These are phyloP conservation scores for Aspergillus melleus DNA, from an alignment of 2,329 filamentous ascomycete species.

Conservation along the genomic window DNA sequence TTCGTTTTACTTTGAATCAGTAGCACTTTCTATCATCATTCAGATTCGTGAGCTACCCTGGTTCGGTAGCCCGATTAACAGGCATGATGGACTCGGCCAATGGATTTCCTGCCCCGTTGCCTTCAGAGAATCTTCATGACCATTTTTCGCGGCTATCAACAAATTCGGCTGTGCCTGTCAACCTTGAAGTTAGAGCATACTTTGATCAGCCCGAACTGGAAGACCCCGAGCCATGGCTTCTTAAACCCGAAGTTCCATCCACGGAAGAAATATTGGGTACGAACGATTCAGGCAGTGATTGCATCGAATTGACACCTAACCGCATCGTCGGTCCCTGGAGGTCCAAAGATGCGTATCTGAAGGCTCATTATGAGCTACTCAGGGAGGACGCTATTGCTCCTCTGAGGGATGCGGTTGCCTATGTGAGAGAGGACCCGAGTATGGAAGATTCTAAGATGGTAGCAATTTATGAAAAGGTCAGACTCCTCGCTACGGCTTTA, in stretches of 20 bases:
- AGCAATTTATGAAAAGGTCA: constrained; percentile 70
- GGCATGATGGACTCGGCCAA: not conserved
- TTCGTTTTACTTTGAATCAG: not conserved
- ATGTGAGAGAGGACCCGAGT: constrained; percentile 53
- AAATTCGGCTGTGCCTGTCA: constrained; percentile 14
- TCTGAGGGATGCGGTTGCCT: constrained; percentile 65
- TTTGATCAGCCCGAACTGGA: constrained; percentile 20
- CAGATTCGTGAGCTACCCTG: too few species aligned
- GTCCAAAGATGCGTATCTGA: constrained; percentile 66
- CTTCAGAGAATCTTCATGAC: not conserved
- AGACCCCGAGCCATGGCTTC: constrained; percentile 32
- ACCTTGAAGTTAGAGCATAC: constrained; percentile 33
- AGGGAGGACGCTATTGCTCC: constrained; percentile 72
- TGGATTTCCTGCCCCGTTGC: not conserved
- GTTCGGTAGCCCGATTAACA: not conserved
- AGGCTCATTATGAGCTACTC: constrained; percentile 71
- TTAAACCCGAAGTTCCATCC: constrained; percentile 43
- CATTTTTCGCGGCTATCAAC: not conserved
- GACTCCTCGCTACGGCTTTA: not conserved
- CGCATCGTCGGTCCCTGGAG: constrained; percentile 57
- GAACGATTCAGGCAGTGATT: constrained; percentile 21
- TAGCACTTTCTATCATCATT: not conserved
- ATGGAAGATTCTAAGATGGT: constrained; percentile 60
- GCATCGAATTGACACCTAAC: constrained; percentile 52
- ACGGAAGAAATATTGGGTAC: constrained; percentile 39